Base-by-base conservation (phyloP, 1,139 yeast species). In the Pichia sp. region DNA sequence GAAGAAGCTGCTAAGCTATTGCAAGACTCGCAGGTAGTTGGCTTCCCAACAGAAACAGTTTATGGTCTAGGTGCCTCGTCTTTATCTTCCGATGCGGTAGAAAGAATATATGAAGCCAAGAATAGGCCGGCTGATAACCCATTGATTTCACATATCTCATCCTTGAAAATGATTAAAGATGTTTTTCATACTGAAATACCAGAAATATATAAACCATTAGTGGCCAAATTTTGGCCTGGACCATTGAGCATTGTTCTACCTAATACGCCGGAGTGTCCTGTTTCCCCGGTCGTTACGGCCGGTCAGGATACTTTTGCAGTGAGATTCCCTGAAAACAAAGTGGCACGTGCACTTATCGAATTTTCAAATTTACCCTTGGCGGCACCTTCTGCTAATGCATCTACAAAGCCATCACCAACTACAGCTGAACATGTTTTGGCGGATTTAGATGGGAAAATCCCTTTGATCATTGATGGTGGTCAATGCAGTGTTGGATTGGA, bases 311-410 rank as follows among this genome's bases (percentile, higher is more conserved):
- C 99, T 0, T 87, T 92, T 68, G 99, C 97, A 0, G 95, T 90
- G 1, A 77, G 99, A 54, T 77, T 93, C 68, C 99, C 99, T 1
- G 75, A 78, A 15, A 87, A 92, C 67, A 90, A 95, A 1, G 80
- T 93, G 1, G 98, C 99, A 0, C 75, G 99, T 57, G 97, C 98
- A 0, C 74, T 93, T 49, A 90, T 93, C 52, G 88, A 90, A 1
- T 64, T 87, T n/a, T 82, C 95, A 52, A 96, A 90, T 61, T 79
- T 87, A 1, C 98, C 99, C 0, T 72, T 93, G 46, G 99, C 99
- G 0, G 99, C 99, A 0, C 99, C 99, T 0, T 88, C 96, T 1
- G 99, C 99, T 7, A 93, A 93, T 70, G 95, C 97, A 2, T 90
- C 97, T 1, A 93, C 99, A 0, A 75, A 90, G 54, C 99, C 99